Conservation (phyloP, 139 green algal genomes). For the Coelastrella sp. region DNA sequence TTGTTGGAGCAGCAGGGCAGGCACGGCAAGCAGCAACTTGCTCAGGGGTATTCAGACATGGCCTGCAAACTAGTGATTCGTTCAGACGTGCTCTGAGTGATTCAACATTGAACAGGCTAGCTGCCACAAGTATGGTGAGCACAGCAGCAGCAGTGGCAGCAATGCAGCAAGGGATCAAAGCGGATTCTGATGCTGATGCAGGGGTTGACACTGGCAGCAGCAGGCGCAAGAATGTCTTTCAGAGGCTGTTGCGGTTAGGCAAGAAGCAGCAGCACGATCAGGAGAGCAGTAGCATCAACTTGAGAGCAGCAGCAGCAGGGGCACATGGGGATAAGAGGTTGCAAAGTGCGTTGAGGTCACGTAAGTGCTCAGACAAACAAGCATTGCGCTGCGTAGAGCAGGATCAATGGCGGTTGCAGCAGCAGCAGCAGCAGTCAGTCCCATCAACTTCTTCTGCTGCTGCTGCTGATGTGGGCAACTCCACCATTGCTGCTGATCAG, state of each 20-base stretch:
- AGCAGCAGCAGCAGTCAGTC: not conserved
- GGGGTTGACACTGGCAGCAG: not conserved
- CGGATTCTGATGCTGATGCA: not conserved
- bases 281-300: too few relatives aligned
- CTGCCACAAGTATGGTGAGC: not conserved
- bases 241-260: not conserved
- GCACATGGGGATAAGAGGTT: too few relatives aligned
- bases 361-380: too few relatives aligned
- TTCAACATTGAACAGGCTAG: conserved; percentile 2
- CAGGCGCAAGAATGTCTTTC: not conserved
- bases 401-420: too few relatives aligned
- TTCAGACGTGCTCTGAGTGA: conserved; percentile 8
- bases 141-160: conserved; percentile 5
- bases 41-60: too few relatives aligned
- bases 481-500: too few relatives aligned
- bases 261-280: not conserved
- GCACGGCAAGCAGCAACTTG: too few relatives aligned
- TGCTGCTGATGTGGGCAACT: too few relatives aligned
- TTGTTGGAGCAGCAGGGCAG: not conserved
- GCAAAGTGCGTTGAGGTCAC: too few relatives aligned
- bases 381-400: too few relatives aligned
- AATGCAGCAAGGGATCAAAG: not conserved
- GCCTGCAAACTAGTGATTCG: not conserved
- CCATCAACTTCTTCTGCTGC: not conserved
- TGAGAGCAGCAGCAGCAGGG: conserved; percentile 6